Base-by-base conservation (phyloP, 345 rosid species). In the Camelina laxa region DNA sequence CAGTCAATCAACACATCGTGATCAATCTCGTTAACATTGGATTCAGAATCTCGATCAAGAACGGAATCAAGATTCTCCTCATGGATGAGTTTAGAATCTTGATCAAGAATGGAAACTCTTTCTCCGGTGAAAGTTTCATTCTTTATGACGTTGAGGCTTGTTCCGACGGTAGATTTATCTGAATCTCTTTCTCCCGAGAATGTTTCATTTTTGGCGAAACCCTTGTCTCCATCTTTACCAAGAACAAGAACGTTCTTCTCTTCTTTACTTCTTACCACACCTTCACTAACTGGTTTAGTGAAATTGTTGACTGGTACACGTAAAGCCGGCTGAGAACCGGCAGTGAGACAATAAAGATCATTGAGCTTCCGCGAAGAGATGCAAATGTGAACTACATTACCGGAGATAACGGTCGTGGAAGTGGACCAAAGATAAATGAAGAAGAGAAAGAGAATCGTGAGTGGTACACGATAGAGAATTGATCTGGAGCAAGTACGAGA, bases 311-410 rank as follows among this genome's bases (percentile, higher is more conserved):
- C 33, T 1, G 85, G 84, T 76, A 83, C 71, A 27, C 65, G 87
- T 53, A 84, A 72, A 39, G 69, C 82, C 2, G 91, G 89, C 17
- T 84, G 90, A 5, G 92, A 60, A 31, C 97, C 96, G 0, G 97
- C 97, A 1, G 98, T 89, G 76, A 93, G 85, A 76, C 98, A 91
- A 67, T 84, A 93, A 51, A 81, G 90, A 62, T 87, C 84, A 79
- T 65, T 87, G 82, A 93, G 94, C 79, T 89, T 89, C 33, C 96
- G 84, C 1, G 94, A 91, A 11, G 96, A 91, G 45, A 91, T 72
- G 51, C 96, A 91, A 16, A 91, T 80, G 5, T 86, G 96, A 65
- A 88, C 83, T 13, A 86, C 81, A 24, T 88, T 83, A 42, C 87
- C 83, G 7, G 94, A 89, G 74, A 91, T 84, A 79, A 88, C 73